phyloP scores from a whole-genome alignment of 2,329 filamentous ascomycete species.

The Acarospora socialis region DNA sequence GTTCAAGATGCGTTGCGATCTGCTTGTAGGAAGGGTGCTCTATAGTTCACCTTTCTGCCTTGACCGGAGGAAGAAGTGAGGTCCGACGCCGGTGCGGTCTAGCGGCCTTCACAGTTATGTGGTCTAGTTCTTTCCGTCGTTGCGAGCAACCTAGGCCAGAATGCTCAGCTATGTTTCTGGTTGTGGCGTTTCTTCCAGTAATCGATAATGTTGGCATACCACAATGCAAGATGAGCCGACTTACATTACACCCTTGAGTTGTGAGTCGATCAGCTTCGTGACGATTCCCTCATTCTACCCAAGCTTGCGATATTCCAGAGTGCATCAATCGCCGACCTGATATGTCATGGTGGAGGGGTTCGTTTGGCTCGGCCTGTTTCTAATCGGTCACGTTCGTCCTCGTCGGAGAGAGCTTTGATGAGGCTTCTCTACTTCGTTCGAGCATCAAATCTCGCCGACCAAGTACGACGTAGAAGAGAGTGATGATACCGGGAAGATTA shows the following conservation, averaged over 20 bases:
- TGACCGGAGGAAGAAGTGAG: slow-evolving; percentile 15
- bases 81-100: slow-evolving; percentile 20
- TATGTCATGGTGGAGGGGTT: slow-evolving; percentile 16
- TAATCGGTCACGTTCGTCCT: slow-evolving; percentile 15
- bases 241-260: slow-evolving; percentile 24
- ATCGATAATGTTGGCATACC: slow-evolving; percentile 6
- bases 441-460: slow-evolving; percentile 11
- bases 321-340: slow-evolving; percentile 20
- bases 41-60: slow-evolving; percentile 22
- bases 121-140: slow-evolving; percentile 19
- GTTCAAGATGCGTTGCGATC: slow-evolving; percentile 20
- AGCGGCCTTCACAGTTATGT: slow-evolving; percentile 21
- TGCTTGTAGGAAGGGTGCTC: slow-evolving; percentile 17
- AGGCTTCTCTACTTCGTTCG: slow-evolving; percentile 7
- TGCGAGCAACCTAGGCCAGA: slow-evolving; percentile 21
- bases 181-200: slow-evolving; percentile 21
- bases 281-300: slow-evolving; percentile 18
- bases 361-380: slow-evolving; percentile 15
- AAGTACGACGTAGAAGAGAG: background rate
- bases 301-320: slow-evolving; percentile 21
- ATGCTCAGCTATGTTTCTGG: slow-evolving; percentile 20
- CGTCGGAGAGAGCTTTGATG: slow-evolving; percentile 10
- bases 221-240: slow-evolving; percentile 12
- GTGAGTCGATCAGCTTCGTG: slow-evolving; percentile 18
- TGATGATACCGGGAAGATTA: background rate